Evolutionary conservation across 371 early-diverging fungal genomes (phyloP), one percentile per base, ranked within the genome.

Genomic region (Mucor ambiguus): DNA sequence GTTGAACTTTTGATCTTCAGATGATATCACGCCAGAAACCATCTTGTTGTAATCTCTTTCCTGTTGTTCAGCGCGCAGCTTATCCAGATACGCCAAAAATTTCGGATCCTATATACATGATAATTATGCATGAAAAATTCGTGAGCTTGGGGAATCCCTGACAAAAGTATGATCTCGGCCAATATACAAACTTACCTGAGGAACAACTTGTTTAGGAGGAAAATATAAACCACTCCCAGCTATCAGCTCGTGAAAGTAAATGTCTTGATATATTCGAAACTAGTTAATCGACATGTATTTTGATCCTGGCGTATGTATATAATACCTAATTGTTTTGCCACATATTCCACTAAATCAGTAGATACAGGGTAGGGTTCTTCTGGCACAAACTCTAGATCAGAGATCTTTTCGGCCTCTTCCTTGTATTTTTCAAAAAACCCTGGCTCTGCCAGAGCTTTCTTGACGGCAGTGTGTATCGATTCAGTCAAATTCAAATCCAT

Each of bases 211-310:
- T 49, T 75, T 75, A 12, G 76, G 78, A 41, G 69, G 49, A 28
- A 71, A 59, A 33, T 78, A 78, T 1, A 81, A 67, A 14, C 69
- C 58, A 26, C 67, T 73, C 28, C 74, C 75, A 28, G 48, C 57
- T 20, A 81, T 63, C 0, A 81, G 61, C 58, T 81, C 81, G 67
- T 81, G 79, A 29, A 81, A 70, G 66, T 71, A 72, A 4, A 64
- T 38, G 10, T 48, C 65, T 33, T 35, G 24, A 64, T 38, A 43
- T 20, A 14, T 20, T 54, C 29, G 4, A 20, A 58, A 43, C 16
- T 20, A 1, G 54, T 43, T 48, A 68, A 56, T 14, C 22, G 61
- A 7, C 43, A 32, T 20, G 20, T 12, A 11, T 26, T 33, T 43
- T 10, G n/a, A 46, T 46, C 12, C 10, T 10, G 10, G 0, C 22